Conservation (phyloP, 805 yeast genomes). For the Starmerella vitae region DNA sequence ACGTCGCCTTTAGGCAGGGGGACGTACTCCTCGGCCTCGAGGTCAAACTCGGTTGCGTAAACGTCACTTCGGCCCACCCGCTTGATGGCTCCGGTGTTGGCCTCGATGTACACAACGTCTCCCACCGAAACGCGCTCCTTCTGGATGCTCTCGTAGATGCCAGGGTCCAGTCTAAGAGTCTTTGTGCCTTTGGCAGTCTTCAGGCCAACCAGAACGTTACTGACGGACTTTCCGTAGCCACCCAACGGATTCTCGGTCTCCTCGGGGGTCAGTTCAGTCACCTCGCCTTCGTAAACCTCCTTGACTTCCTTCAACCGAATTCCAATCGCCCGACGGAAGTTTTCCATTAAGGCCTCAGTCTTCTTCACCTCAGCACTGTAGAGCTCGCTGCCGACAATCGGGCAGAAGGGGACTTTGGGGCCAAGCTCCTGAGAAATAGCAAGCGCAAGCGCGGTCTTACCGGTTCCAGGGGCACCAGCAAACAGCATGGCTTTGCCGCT, state of each 20-base stretch:
- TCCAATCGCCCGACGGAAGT: constrained; percentile 92
- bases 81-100: constrained; percentile 94
- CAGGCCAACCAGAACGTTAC: constrained; percentile 86
- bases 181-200: constrained; percentile 87
- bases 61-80: constrained; percentile 98
- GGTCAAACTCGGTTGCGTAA: constrained; percentile 93
- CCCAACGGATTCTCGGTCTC: constrained; percentile 95
- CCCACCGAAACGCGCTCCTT: constrained; percentile 91
- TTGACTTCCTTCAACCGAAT: constrained; percentile 91
- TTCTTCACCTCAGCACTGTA: constrained; percentile 94
- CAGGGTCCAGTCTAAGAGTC: constrained; percentile 77
- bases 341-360: constrained; percentile 92
- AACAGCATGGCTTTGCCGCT: constrained; percentile 90
- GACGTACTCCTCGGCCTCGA: constrained; percentile 97
- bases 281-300: constrained; percentile 97
- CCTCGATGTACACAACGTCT: constrained; percentile 92
- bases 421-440: constrained; percentile 95
- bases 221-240: constrained; percentile 92
- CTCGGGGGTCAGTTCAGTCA: constrained; percentile 87
- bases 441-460: constrained; percentile 92
- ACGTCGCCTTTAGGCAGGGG: constrained; percentile 98
- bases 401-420: constrained; percentile 94
- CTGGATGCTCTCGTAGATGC: constrained; percentile 83
- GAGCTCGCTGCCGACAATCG: constrained; percentile 88
- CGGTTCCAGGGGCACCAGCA: constrained; percentile 98